Evolutionary conservation across 2,329 filamentous ascomycete species (phyloP).

Genomic region (Penicillium sp.): DNA sequence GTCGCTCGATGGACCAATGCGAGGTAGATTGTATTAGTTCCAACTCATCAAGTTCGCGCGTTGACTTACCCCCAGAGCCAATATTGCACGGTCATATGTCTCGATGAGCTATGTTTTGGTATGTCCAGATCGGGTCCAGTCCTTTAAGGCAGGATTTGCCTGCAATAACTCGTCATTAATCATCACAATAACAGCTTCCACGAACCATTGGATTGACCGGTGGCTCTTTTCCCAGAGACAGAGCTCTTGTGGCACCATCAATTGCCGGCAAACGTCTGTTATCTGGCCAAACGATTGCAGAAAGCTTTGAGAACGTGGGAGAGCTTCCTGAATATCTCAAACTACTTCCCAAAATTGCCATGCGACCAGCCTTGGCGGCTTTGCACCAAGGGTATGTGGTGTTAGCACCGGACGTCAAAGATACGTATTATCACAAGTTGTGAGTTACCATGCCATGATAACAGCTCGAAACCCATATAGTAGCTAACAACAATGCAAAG

Average conservation of each 20-base stretch:
- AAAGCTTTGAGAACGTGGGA: no score
- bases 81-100: conserved; percentile 5
- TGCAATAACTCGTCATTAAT: background rate
- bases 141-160: background rate
- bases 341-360: background rate
- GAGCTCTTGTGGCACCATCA: background rate
- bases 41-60: background rate
- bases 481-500: conserved; percentile 9
- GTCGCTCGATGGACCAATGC: background rate
- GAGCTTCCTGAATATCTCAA: background rate
- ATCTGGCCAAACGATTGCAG: background rate
- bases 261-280: background rate
- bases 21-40: conserved; percentile 1
- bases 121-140: background rate
- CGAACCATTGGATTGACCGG: background rate
- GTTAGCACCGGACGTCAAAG: background rate
- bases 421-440: background rate
- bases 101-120: conserved; percentile 8
- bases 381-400: background rate
- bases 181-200: background rate
- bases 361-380: background rate
- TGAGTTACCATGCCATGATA: background rate
- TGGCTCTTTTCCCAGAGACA: background rate
- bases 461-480: no score
- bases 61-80: conserved; percentile 2